Evolutionary conservation across 441 rosid species (phyloP), one percentile per base, ranked within the genome.

Genomic region (Omphalea diandra): DNA sequence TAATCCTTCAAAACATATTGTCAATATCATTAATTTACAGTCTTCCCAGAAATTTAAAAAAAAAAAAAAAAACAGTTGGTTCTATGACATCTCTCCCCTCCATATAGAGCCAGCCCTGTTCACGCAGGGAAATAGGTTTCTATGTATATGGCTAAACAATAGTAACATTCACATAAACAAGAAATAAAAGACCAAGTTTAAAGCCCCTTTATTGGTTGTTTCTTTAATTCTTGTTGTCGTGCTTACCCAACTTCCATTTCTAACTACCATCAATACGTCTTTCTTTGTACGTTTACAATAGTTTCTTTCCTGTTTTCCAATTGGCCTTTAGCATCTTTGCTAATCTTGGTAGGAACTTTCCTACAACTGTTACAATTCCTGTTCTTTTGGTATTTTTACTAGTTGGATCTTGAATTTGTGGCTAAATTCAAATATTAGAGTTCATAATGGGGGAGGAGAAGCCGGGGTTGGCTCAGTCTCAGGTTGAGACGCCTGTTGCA

Each of bases 401-500:
- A 14, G 4, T 5, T 54, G 40, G 26, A 2, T 33, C 58, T 72
- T 66, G 61, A 4, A 7, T n/a, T 22, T 47, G 73, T 71, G 69
- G 79, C 76, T 73, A 70, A 79, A 72, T 65, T 77, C 26, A 69
- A 75, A 73, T 73, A 72, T 9, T 75, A 56, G n/a, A n/a, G n/a
- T n/a, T n/a, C 53, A 64, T 74, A 33, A 77, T 82, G 86, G 82
- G 53, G 17, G 82, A 79, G 65, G 75, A 69, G 71, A 79, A 63
- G 43, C 49, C 71, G 68, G 47, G 20, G 67, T 69, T 61, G 59
- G 52, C 43, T 56, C 77, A 74, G 62, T 10, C 75, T 26, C 69
- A 31, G 49, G 70, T 33, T 3, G n/a, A 72, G 35, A 64, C 33
- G 50, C 8, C 44, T 4, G n/a, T 29, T 29, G n/a, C 6, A 22